Evolutionary conservation across 345 rosid genomes (phyloP), one percentile per base, ranked within the genome.

Genomic region (Trapa incisa): DNA sequence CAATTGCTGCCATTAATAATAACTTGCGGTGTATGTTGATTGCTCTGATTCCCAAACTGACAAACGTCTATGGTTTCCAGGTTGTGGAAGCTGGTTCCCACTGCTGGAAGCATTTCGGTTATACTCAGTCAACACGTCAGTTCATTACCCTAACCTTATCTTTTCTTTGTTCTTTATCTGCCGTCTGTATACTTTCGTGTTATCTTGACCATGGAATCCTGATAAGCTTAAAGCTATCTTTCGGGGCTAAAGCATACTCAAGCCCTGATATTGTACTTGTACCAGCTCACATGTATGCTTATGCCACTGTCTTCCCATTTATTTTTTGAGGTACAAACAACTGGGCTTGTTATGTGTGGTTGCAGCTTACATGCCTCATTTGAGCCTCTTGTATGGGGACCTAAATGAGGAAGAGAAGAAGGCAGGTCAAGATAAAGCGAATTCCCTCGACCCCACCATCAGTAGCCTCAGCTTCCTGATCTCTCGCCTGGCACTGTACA

Each of bases 351-450:
- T 22, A 22, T 22, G 29, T 22, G 29, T 22, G 29, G 37, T 71
- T 42, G 82, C 79, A 91, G 96, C 90, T 50, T 87, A 87, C 75
- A 92, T 92, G 98, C 98, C 96, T 12, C 98, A 87, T 80, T 68
- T 85, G 71, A 92, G 98, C 80, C 77, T 89, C 47, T 81, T 89
- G 22, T 92, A 92, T 45, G 86, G 80, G 0, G 87, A 89, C 80
- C 81, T 87, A 52, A 79, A 82, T 0, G 89, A 86, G n/a, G 88
- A 87, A 22, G 89, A 83, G 77, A 92, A 89, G 88, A 85, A 82
- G 72, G 80, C 73, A 70, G 92, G 88, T 15, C 78, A 78, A 74
- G 96, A 85, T 73, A 86, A 78, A 75, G 88, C 88, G 29, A 62
- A 76, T 36, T 6, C 29, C 8, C 86, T 86, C 13, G 89, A 92